Conservation (phyloP, 192 early-diverging fungal genomes). For the Podila verticillata region DNA sequence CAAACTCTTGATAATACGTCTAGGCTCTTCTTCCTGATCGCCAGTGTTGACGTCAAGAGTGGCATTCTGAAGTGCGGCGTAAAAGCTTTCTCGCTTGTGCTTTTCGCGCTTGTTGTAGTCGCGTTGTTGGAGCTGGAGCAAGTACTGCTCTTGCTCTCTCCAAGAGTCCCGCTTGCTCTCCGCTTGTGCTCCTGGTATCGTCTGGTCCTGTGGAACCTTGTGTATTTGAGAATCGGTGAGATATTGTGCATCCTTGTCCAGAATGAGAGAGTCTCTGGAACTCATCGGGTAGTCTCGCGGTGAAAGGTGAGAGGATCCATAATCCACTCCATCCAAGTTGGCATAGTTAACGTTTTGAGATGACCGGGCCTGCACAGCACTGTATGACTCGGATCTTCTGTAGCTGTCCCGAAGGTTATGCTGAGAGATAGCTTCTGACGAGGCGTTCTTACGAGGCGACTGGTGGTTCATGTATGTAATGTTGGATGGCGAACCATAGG, state of each 20-base stretch:
- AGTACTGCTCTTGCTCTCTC: conserved; percentile 27
- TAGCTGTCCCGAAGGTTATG: conserved; percentile 25
- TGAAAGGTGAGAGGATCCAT: not conserved
- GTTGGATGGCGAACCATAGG: conserved; percentile 41
- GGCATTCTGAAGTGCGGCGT: conserved; percentile 29
- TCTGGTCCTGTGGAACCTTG: not conserved
- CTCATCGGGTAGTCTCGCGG: conserved; percentile 27
- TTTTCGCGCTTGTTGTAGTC: conserved; percentile 24
- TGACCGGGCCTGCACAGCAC: conserved; percentile 28
- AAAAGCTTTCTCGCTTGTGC: conserved; percentile 47
- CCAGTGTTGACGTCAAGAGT: not conserved
- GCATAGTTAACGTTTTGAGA: conserved; percentile 22
- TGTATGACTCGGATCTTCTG: conserved; percentile 37
- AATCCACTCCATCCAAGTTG: conserved; percentile 12
- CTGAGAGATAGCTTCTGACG: conserved; percentile 8
- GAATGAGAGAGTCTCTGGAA: not conserved
- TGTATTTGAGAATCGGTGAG: not conserved
- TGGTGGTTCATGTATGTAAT: conserved; percentile 30
- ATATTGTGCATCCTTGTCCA: conserved; percentile 4
- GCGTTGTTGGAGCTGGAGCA: conserved; percentile 2
- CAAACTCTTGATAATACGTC: conserved; percentile 1
- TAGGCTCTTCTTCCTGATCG: conserved; percentile 19
- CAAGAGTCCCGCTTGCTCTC: conserved; percentile 8
- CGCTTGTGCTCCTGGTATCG: not conserved
- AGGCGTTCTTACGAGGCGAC: conserved; percentile 27